Conservation (phyloP, 305 asterid species). For the Fraxinus platypoda region DNA sequence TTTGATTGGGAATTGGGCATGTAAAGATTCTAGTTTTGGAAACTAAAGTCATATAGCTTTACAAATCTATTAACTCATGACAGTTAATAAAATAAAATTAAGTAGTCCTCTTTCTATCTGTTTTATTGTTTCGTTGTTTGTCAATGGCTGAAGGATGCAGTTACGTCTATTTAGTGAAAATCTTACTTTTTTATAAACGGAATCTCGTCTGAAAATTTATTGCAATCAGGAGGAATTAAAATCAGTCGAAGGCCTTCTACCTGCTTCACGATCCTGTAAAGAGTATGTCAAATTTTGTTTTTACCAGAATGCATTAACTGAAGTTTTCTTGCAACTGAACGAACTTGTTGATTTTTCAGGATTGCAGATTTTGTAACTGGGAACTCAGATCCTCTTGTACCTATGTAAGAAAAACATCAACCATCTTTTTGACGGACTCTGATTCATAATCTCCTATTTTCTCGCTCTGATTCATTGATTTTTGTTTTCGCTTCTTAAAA, state of each 20-base stretch:
- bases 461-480: not conserved
- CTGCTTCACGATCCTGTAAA: constrained; percentile 76
- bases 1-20: not conserved
- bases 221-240: constrained; percentile 77
- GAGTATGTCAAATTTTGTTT: constrained; percentile 51
- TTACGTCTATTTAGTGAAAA: not conserved
- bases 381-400: constrained; percentile 74
- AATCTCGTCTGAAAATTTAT: constrained; percentile 9
- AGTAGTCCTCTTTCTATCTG: not conserved
- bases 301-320: not conserved
- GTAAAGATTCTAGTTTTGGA: not conserved
- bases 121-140: not conserved
- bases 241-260: constrained; percentile 61
- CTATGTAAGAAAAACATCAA: constrained; percentile 50
- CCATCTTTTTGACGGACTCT: not conserved
- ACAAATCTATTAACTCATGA: not conserved
- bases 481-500: not conserved
- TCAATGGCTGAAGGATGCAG: not conserved
- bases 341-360: constrained; percentile 42
- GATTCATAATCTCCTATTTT: constrained; percentile 9
- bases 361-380: constrained; percentile 58
- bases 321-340: not conserved
- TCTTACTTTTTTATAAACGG: not conserved
- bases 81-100: not conserved
- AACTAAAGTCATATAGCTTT: not conserved